A percentile compares a stretch with the other conserved stretches of the same genome.
These are phyloP conservation scores for Gardenia jasminoides DNA, from an alignment of 257 asterid genomes.

Conservation along the genomic window DNA sequence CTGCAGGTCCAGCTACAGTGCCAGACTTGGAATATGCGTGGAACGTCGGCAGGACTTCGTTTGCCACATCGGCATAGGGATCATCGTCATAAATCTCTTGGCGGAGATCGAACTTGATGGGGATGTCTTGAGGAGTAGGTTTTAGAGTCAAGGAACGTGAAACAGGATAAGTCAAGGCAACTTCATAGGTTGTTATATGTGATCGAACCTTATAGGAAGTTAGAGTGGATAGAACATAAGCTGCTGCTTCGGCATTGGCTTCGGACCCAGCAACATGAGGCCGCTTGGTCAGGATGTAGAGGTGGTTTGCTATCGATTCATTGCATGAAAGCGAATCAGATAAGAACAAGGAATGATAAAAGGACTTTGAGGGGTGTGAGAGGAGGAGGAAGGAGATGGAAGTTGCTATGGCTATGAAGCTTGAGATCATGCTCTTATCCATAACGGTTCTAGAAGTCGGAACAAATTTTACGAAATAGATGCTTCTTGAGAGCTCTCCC, in stretches of 20 bases:
- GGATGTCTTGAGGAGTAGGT: slow-evolving; percentile 33
- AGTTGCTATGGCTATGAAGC: slow-evolving; percentile 37
- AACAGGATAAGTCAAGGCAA: slow-evolving; percentile 59
- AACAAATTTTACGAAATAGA: not conserved
- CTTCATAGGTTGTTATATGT: slow-evolving; percentile 49
- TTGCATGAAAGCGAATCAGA: slow-evolving; percentile 49
- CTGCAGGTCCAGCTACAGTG: slow-evolving; percentile 54
- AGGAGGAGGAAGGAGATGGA: slow-evolving; percentile 29
- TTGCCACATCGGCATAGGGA: slow-evolving; percentile 55
- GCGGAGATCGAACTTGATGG: slow-evolving; percentile 43
- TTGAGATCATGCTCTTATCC: slow-evolving; percentile 31
- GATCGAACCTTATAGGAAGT: slow-evolving; percentile 48
- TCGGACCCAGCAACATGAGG: slow-evolving; percentile 81
- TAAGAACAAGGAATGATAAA: slow-evolving; percentile 61
- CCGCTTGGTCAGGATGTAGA: slow-evolving; percentile 55
- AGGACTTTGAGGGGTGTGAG: slow-evolving; percentile 35
- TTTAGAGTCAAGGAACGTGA: slow-evolving; percentile 57
- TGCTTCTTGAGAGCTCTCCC: not conserved
- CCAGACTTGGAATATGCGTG: slow-evolving; percentile 83
- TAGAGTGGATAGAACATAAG: slow-evolving; percentile 64
- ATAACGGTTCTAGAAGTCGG: slow-evolving; percentile 16
- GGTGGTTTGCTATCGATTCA: slow-evolving; percentile 63
- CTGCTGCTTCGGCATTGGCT: slow-evolving; percentile 78
- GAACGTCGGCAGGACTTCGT: slow-evolving; percentile 55
- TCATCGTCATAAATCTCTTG: slow-evolving; percentile 62